These are phyloP conservation scores for Chlorella sp. DNA, from an alignment of 139 green algal species.

Conservation along the genomic window DNA sequence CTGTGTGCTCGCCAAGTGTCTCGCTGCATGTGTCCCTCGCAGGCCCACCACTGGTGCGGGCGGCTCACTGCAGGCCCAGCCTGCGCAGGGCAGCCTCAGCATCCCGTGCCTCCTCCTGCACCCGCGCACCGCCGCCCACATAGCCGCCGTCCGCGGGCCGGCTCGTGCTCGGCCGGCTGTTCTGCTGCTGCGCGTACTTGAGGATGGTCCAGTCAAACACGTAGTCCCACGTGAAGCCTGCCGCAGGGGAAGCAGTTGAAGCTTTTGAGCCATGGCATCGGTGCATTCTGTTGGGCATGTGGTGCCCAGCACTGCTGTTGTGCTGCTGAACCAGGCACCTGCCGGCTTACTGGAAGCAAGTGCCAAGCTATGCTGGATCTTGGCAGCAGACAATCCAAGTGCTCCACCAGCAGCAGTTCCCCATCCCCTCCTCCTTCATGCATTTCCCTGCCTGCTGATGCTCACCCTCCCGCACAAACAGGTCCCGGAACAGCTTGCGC, in stretches of 20 bases:
- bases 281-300: no score
- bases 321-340: no score
- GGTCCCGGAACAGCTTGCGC: conserved; percentile 98
- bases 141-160: conserved; percentile 21
- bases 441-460: background rate
- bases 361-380: no score
- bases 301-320: no score
- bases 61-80: conserved; percentile 44
- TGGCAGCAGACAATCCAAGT: no score
- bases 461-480: conserved; percentile 96
- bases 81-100: conserved; percentile 43
- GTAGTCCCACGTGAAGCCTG: conserved; percentile 99
- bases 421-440: no score
- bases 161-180: conserved; percentile 15
- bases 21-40: no score
- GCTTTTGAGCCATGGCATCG: no score
- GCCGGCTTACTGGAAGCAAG: no score
- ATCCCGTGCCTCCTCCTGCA: conserved; percentile 31
- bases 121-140: background rate
- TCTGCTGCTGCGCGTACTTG: conserved; percentile 88
- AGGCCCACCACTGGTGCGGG: background rate
- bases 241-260: background rate
- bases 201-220: conserved; percentile 99
- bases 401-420: no score
- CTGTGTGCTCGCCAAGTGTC: no score